These are phyloP conservation scores for Coelastrella sp. DNA, from an alignment of 139 green algal species.

Conservation along the genomic window DNA sequence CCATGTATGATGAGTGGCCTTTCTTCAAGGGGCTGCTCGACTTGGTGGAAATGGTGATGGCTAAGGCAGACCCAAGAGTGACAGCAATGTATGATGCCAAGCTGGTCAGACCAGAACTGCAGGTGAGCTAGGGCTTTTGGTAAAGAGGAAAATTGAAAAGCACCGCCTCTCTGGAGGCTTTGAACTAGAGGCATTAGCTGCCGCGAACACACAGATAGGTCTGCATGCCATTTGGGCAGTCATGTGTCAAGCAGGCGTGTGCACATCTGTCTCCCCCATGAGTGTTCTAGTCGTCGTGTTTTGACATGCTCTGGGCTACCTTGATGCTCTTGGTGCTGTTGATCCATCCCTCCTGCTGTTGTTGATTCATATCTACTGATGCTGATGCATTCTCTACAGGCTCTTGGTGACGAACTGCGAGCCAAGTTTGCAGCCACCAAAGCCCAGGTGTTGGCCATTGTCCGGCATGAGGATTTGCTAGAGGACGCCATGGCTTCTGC, in stretches of 20 bases:
- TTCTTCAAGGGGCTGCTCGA: slow-evolving; percentile 96
- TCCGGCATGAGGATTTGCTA: slow-evolving; percentile 53
- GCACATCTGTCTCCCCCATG: too few relatives aligned
- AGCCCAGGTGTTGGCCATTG: slow-evolving; percentile 50
- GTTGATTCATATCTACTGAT: background rate
- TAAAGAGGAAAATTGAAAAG: too few relatives aligned
- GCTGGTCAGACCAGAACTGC: slow-evolving; percentile 51
- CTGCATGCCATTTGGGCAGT: too few relatives aligned
- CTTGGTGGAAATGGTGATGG: slow-evolving; percentile 93
- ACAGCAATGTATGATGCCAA: slow-evolving; percentile 73
- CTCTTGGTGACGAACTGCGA: slow-evolving; percentile 59
- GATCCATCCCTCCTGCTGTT: too few relatives aligned
- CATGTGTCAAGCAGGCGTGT: too few relatives aligned
- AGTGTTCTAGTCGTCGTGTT: too few relatives aligned
- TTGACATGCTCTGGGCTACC: too few relatives aligned
- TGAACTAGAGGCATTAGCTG: too few relatives aligned
- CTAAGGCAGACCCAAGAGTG: slow-evolving; percentile 77
- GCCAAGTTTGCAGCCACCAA: slow-evolving; percentile 50
- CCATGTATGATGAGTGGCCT: slow-evolving; percentile 97
- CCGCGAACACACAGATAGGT: too few relatives aligned
- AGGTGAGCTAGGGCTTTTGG: background rate
- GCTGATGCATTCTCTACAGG: background rate
- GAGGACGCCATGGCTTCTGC: background rate
- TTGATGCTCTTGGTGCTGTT: too few relatives aligned
- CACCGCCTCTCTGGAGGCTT: too few relatives aligned